phyloP scores from a whole-genome alignment of 2,329 filamentous ascomycete species.

The Mycosphaerella sp. region DNA sequence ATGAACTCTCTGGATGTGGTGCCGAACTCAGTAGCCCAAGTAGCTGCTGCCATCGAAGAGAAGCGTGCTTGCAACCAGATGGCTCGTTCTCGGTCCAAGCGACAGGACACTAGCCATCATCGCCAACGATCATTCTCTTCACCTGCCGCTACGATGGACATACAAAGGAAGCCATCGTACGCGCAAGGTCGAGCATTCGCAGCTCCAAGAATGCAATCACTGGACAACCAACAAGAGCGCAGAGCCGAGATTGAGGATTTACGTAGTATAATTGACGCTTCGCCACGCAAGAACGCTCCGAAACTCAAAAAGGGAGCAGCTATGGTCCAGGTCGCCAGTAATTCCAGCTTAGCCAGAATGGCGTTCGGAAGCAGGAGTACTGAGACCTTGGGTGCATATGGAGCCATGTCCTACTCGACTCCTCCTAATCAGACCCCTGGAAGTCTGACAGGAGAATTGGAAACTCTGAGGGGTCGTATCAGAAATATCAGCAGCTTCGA shows the following conservation, averaged over 20 bases:
- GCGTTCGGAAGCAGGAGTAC: conserved; percentile 19
- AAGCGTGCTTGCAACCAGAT: conserved; percentile 33
- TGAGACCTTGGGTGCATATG: conserved; percentile 19
- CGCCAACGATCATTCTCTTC: conserved; percentile 28
- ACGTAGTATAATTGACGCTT: conserved; percentile 38
- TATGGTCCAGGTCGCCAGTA: conserved; percentile 25
- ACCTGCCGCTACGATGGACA: conserved; percentile 19
- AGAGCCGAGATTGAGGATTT: conserved; percentile 40
- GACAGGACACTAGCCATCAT: conserved; percentile 4
- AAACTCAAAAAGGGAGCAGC: conserved; percentile 16
- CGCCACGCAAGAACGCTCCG: conserved; percentile 39
- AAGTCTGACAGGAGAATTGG: conserved; percentile 1
- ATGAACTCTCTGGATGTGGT: conserved; percentile 54
- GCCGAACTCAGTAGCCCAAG: conserved; percentile 51
- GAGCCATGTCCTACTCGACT: conserved; percentile 25
- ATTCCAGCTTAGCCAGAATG: conserved; percentile 24
- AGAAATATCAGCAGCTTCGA: conserved; percentile 28
- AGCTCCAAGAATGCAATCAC: conserved; percentile 47
- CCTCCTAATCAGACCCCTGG: conserved; percentile 15
- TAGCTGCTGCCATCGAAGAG: conserved; percentile 51
- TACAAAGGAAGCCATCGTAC: conserved; percentile 35
- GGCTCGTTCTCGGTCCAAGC: conserved; percentile 12
- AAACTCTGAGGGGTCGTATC: conserved; percentile 23
- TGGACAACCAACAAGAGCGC: conserved; percentile 42
- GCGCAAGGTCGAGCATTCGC: conserved; percentile 49